Conservation (phyloP, 1,139 yeast species). For the Spencermartinsiella ligniputridi region DNA sequence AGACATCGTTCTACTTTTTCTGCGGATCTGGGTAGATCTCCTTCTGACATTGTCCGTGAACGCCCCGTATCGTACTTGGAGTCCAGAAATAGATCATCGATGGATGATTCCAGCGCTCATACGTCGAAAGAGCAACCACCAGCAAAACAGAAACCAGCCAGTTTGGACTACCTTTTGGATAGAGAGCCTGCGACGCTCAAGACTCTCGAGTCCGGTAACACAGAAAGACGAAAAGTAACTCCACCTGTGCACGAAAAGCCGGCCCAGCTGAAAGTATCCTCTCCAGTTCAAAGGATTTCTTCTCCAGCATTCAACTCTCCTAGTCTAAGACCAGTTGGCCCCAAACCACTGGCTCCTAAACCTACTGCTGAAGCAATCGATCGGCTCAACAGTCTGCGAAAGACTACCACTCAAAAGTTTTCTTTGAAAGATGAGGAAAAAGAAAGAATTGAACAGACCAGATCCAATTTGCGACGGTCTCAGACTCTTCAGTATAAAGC, state of each 20-base stretch:
- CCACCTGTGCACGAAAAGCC: background rate
- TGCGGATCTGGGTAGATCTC: background rate
- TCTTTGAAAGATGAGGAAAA: conserved; percentile 19
- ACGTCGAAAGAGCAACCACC: too few species aligned
- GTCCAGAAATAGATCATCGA: background rate
- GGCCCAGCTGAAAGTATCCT: background rate
- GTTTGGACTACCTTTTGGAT: background rate
- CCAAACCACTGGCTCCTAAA: conserved; percentile 1
- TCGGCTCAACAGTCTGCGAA: conserved; percentile 22
- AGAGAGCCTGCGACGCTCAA: background rate
- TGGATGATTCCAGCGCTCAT: background rate
- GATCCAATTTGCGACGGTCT: conserved; percentile 21
- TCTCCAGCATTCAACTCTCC: background rate
- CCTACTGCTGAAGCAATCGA: conserved; percentile 21
- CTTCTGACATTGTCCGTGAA: background rate
- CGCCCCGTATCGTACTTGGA: background rate
- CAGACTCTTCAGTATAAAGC: conserved; percentile 25
- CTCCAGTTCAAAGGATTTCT: too few species aligned
- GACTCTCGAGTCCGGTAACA: background rate
- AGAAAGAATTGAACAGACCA: conserved; percentile 20
- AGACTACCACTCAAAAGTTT: conserved; percentile 19
- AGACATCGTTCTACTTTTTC: background rate
- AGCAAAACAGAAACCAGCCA: background rate
- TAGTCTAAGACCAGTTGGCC: background rate
- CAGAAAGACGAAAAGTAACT: background rate